phyloP scores from a whole-genome alignment of 1,284 basidiomycete genomes.

The Naganishia liquefaciens region DNA sequence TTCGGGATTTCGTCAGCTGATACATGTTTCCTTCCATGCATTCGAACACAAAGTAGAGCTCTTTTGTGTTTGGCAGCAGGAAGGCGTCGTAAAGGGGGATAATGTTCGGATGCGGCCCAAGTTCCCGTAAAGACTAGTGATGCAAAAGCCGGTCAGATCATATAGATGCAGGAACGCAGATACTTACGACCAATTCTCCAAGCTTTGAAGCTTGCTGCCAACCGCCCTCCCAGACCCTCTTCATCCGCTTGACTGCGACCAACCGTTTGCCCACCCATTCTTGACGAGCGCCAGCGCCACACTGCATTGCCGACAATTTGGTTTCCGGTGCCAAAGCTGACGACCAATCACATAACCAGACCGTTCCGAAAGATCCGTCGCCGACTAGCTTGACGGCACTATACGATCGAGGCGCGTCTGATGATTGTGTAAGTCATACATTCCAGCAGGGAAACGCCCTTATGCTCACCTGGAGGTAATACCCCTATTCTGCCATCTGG shows the following conservation, averaged over 20 bases:
- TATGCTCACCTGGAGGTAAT: constrained; percentile 31
- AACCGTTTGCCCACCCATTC: constrained; percentile 93
- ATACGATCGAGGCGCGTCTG: constrained; percentile 54
- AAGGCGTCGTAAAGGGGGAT: constrained; percentile 99
- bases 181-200: constrained; percentile 87
- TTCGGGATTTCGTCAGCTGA: constrained; percentile 96
- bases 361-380: constrained; percentile 95
- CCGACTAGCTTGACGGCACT: constrained; percentile 80
- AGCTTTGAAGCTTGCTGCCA: constrained; percentile 96
- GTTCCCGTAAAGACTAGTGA: constrained; percentile 85
- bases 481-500: constrained; percentile 32
- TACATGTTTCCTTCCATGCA: constrained; percentile 99
- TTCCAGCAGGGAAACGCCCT: background rate
- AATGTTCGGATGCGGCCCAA: constrained; percentile 93
- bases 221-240: constrained; percentile 91
- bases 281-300: constrained; percentile 71
- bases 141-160: no score
- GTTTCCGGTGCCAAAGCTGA: constrained; percentile 86
- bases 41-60: constrained; percentile 99
- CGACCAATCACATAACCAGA: constrained; percentile 99
- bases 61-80: constrained; percentile 85
- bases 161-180: background rate
- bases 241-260: constrained; percentile 98
- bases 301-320: constrained; percentile 86
- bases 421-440: background rate